A percentile compares a stretch with the other conserved stretches of the same genome.
Conservation (phyloP, 257 asterid genomes). For the Asclepias syriaca region DNA sequence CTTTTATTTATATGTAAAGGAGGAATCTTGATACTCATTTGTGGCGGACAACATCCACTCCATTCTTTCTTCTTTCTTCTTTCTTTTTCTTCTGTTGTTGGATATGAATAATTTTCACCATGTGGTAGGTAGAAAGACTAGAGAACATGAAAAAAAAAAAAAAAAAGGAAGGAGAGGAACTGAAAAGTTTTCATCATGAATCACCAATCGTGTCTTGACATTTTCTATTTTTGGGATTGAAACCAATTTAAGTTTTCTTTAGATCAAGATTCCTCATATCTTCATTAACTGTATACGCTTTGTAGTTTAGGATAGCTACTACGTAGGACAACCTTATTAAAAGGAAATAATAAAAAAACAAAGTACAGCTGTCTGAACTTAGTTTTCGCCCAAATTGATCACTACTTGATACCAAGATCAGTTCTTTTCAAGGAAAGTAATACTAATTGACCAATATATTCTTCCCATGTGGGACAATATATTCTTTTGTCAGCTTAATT, state of each 20-base stretch:
- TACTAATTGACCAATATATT: conserved; percentile 1
- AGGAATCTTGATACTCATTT: conserved; percentile 63
- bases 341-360: too few relatives aligned
- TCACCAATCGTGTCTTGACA: conserved; percentile 8
- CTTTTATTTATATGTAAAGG: conserved; percentile 25
- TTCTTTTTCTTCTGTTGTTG: conserved; percentile 24
- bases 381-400: too few relatives aligned
- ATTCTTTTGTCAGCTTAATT: too few relatives aligned
- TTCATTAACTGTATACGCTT: conserved; percentile 14
- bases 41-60: conserved; percentile 71
- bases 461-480: conserved; percentile 34
- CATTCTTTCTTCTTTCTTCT: conserved; percentile 21
- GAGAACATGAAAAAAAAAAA: conserved; percentile 9
- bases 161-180: conserved; percentile 14
- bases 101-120: conserved; percentile 29
- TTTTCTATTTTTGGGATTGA: background rate
- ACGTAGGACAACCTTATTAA: too few relatives aligned
- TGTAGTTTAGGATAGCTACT: too few relatives aligned
- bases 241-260: conserved; percentile 18
- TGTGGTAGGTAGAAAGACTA: conserved; percentile 47
- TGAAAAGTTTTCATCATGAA: conserved; percentile 19
- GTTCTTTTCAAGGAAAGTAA: background rate
- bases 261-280: conserved; percentile 47
- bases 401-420: background rate
- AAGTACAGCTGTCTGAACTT: too few relatives aligned